These are phyloP conservation scores for Aspergillus haitiensis DNA, from an alignment of 495 filamentous ascomycete genomes.

Conservation along the genomic window DNA sequence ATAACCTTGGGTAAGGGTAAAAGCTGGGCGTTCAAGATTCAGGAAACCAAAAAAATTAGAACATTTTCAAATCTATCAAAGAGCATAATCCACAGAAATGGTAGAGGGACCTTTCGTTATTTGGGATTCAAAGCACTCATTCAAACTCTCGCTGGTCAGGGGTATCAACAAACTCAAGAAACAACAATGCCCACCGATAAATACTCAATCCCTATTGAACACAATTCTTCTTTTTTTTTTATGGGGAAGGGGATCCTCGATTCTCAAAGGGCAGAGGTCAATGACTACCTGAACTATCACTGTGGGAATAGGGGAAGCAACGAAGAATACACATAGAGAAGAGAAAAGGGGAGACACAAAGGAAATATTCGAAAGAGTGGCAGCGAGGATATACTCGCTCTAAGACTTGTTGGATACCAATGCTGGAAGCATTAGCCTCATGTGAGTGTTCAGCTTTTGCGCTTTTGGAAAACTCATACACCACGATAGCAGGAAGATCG, in stretches of 20 bases:
- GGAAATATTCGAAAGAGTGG: conserved; percentile 36
- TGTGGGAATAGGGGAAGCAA: conserved; percentile 4
- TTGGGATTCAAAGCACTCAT: conserved; percentile 23
- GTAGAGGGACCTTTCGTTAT: conserved; percentile 15
- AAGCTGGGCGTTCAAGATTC: conserved; percentile 3
- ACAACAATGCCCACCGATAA: conserved; percentile 24
- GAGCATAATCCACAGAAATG: conserved; percentile 14
- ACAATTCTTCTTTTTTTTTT: too few relatives aligned
- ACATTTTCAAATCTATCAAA: conserved; percentile 24
- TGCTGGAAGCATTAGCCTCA: neutral
- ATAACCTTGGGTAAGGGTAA: neutral
- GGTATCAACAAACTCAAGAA: conserved; percentile 45
- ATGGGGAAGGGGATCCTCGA: too few relatives aligned
- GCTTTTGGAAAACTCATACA: neutral
- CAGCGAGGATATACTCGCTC: conserved; percentile 27
- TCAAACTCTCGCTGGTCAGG: conserved; percentile 38
- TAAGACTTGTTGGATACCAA: conserved; percentile 13
- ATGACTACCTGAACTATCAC: conserved; percentile 18
- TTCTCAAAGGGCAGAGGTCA: conserved; percentile 6
- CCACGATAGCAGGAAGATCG: neutral
- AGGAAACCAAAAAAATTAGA: conserved; percentile 24
- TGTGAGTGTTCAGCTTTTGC: neutral
- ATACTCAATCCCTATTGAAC: conserved; percentile 9
- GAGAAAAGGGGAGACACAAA: conserved; percentile 27
- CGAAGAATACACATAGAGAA: conserved; percentile 16